Conservation (phyloP, 306 rosid species). For the Cyamopsis tetragonoloba region DNA sequence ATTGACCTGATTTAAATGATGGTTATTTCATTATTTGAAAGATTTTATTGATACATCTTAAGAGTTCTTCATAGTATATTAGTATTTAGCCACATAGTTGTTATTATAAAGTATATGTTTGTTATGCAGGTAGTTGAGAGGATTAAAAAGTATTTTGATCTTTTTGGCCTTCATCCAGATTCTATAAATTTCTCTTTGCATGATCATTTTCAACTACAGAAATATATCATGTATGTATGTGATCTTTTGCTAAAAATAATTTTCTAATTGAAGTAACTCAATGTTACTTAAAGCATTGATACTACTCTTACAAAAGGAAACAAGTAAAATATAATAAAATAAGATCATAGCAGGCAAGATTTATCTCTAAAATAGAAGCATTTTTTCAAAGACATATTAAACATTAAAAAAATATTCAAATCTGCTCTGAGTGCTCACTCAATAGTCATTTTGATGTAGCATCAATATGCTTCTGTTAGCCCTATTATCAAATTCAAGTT, state of each 20-base stretch:
- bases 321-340: neutral
- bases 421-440: neutral
- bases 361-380: neutral
- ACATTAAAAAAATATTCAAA: neutral
- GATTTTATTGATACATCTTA: neutral
- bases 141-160: conserved; percentile 75
- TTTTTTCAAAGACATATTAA: neutral
- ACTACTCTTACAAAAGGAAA: neutral
- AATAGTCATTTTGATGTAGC: neutral
- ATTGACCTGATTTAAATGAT: neutral
- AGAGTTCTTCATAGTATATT: neutral
- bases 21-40: neutral
- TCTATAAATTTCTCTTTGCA: neutral
- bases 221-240: conserved; percentile 1
- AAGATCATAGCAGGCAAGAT: neutral
- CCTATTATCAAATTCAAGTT: neutral
- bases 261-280: neutral
- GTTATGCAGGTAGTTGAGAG: conserved; percentile 63
- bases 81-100: neutral
- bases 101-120: conserved; percentile 5
- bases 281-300: neutral
- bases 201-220: neutral
- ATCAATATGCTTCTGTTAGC: neutral
- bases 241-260: neutral
- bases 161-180: conserved; percentile 98